Base-by-base conservation (phyloP, 2,329 filamentous ascomycete species). In the Onygena corvina region DNA sequence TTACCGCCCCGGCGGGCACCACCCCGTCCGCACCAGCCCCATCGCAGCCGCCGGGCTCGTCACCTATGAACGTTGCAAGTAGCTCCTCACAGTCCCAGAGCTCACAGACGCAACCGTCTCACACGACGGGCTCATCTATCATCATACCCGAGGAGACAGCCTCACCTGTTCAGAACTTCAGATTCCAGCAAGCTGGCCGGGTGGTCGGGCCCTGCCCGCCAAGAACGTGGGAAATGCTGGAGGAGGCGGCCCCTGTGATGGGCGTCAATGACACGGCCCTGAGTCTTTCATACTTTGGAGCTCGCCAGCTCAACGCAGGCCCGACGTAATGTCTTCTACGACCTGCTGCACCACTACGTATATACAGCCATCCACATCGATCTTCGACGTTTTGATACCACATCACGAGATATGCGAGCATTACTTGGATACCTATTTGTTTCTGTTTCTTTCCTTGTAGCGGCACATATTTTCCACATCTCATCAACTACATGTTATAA, bases 211-310 rank as follows among this genome's bases (percentile, higher is more conserved):
- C 64, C 1, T 69, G 62, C 46, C 61, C 62, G 1, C 53, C 67
- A 7, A 64, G 64, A 18, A 64, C 63, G 23, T 71, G 69, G 69
- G 69, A 71, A 51, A 62, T 71, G 50, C 60, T 71, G 20, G 67
- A 68, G 53, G 69, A 71, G 50, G 64, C 69, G 8, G 67, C 69
- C 14, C 69, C 69, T 1, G 61, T 69, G 14, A 56, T 66, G 18
- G 67, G 68, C 20, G 58, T 60, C n/a, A 71, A 71, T 51, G 69
- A 71, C 51, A 71, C 69, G 3, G 67, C 68, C 16, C 56, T 71
- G 27, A 68, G 63, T 47, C 53, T 71, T 36, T 59, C 64, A 16
- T 66, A 64, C 36, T 71, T 71, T 50, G 67, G 67, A 45, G 63
- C 69, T 12, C 58, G 67, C 44, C 62, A 60, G 27, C 18, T 45